Evolutionary conservation across 106 monocot species (phyloP).

Genomic region (Apostasia ramifera): DNA sequence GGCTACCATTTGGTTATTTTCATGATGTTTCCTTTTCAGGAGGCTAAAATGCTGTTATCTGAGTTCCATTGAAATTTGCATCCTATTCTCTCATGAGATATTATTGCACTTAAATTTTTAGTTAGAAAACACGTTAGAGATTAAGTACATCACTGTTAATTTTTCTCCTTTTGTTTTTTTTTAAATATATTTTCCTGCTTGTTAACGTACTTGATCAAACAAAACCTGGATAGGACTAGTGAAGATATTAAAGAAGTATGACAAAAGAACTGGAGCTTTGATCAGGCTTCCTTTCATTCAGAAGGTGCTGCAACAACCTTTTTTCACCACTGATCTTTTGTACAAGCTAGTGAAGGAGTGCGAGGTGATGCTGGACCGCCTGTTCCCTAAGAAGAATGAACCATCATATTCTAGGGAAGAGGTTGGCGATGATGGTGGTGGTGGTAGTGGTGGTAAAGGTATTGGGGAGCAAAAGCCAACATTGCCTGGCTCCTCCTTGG

Average conservation of each 20-base stretch:
- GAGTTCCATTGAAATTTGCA: background rate
- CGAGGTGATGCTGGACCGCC: constrained; percentile 63
- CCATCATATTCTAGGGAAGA: constrained; percentile 13
- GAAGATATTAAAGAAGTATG: constrained; percentile 95
- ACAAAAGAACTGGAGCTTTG: constrained; percentile 81
- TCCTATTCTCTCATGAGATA: background rate
- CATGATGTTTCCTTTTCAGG: too few species aligned
- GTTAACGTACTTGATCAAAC: background rate
- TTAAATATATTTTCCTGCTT: background rate
- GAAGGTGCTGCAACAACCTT: constrained; percentile 77
- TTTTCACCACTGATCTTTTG: constrained; percentile 81
- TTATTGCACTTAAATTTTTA: too few species aligned
- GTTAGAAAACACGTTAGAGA: too few species aligned
- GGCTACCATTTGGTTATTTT: too few species aligned
- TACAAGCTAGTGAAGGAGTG: constrained; percentile 81
- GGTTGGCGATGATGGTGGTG: background rate
- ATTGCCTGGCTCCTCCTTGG: constrained; percentile 14
- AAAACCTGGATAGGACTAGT: constrained; percentile 48
- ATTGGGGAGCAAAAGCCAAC: background rate
- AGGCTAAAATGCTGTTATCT: background rate
- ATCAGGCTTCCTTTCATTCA: constrained; percentile 79
- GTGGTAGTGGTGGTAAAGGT: background rate
- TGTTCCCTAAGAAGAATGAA: constrained; percentile 36
- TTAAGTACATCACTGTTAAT: too few species aligned
- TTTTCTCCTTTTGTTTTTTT: too few species aligned